Percentiles rank a stretch among this genome's conserved stretches.
Conservation (phyloP, 2,329 filamentous ascomycete species). For the Grosmannia serpens region DNA sequence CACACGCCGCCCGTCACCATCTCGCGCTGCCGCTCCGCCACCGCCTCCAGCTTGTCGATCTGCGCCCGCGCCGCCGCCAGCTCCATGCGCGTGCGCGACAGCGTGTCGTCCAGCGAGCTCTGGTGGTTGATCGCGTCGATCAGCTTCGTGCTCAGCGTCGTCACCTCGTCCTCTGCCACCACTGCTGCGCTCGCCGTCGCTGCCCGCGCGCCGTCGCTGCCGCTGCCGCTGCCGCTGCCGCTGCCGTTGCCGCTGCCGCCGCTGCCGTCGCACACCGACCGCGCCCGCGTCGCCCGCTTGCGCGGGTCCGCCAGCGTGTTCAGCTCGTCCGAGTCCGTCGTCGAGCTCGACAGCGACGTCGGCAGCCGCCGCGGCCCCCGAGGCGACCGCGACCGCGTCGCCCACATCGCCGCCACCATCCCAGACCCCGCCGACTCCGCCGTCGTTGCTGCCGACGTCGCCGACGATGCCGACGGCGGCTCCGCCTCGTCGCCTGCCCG, state of each 20-base stretch:
- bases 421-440: background rate
- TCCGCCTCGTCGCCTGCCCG: background rate
- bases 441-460: background rate
- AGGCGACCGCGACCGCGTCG: background rate
- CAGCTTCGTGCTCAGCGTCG: constrained; percentile 84
- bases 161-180: constrained; percentile 61
- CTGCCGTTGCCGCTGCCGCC: too few species aligned
- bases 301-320: constrained; percentile 46
- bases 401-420: background rate
- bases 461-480: background rate
- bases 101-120: constrained; percentile 77
- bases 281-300: background rate
- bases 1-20: constrained; percentile 64
- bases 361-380: constrained; percentile 8
- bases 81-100: constrained; percentile 74
- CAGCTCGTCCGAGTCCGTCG: constrained; percentile 37
- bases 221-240: background rate
- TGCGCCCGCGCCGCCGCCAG: constrained; percentile 60
- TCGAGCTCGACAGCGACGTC: constrained; percentile 20
- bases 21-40: constrained; percentile 56
- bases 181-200: constrained; percentile 26
- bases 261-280: background rate
- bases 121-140: constrained; percentile 97
- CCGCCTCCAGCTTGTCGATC: constrained; percentile 55
- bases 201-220: background rate